Base-by-base conservation (phyloP, 1,284 basidiomycete genomes). In the Meripilus lineatus region DNA sequence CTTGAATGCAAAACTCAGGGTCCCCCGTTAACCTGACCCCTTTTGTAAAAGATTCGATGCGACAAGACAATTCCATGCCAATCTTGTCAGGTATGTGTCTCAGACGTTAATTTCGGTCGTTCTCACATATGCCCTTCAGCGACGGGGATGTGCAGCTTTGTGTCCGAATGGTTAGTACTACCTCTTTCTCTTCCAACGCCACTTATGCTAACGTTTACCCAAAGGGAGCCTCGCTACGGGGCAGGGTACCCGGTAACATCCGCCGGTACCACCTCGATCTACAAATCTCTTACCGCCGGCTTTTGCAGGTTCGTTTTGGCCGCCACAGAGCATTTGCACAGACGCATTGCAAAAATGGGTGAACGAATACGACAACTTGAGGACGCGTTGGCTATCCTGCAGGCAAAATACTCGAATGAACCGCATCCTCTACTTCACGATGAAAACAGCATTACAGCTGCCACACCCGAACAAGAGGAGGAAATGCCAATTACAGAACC, bases 1-100 rank as follows among this genome's bases (percentile, higher is more conserved):
- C n/a, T n/a, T n/a, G n/a, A n/a, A n/a, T n/a, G n/a, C n/a, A n/a
- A n/a, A n/a, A n/a, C n/a, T n/a, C n/a, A n/a, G n/a, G n/a, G n/a
- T n/a, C n/a, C n/a, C n/a, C n/a, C n/a, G n/a, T n/a, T n/a, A n/a
- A n/a, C n/a, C n/a, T n/a, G n/a, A n/a, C n/a, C n/a, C n/a, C n/a
- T n/a, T n/a, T n/a, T n/a, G n/a, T n/a, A n/a, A n/a, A 50, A 84
- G 84, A 63, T 72, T 81, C 62, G 85, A 57, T 87, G 84, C 64
- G 82, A 86, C 72, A 86, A 84, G 69, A 73, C 81, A 50, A 81
- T 86, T 47, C 81, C 82, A 6, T 83, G 81, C 56, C 78, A 79
- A 54, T 81, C 79, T 6, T 84, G 80, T 58, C 77, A 79, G 67
- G 79, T 78, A 57, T 28, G 64, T 32, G 20, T 24, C 41, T 34